Evolutionary conservation across 1,284 basidiomycete genomes (phyloP).

Genomic region (Sphagnurus paluster): DNA sequence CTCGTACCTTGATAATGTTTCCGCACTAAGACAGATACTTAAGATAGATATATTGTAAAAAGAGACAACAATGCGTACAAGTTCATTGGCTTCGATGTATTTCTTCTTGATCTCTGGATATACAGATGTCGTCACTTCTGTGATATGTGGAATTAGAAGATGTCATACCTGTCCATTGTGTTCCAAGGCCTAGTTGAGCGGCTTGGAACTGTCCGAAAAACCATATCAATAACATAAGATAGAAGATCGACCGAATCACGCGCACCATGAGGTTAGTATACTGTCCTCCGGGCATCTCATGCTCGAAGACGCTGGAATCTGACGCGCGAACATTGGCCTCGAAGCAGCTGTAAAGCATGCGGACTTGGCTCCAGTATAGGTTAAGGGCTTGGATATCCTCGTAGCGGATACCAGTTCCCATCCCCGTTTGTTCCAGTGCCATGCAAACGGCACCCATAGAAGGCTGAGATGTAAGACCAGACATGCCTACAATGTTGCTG

Average conservation of each 20-base stretch:
- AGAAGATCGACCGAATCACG: constrained; percentile 10
- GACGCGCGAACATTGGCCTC: constrained; percentile 98
- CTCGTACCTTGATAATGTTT: constrained; percentile 86
- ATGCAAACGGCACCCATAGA: constrained; percentile 97
- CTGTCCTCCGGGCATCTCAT: constrained; percentile 99
- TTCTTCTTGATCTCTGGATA: constrained; percentile 92
- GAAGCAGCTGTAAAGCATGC: constrained; percentile 94
- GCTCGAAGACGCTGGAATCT: constrained; percentile 96
- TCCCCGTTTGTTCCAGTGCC: constrained; percentile 92
- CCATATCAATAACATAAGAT: constrained; percentile 14
- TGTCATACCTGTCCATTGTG: constrained; percentile 84
- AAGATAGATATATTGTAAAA: constrained; percentile 8
- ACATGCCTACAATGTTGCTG: constrained; percentile 71
- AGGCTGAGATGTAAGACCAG: constrained; percentile 96
- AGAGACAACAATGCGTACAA: constrained; percentile 52
- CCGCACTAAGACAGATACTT: constrained; percentile 67
- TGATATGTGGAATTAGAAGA: constrained; percentile 9
- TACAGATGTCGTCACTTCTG: constrained; percentile 16
- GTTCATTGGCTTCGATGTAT: constrained; percentile 95
- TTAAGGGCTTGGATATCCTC: constrained; percentile 98
- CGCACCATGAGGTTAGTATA: constrained; percentile 92
- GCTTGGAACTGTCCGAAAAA: constrained; percentile 85
- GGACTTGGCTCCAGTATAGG: constrained; percentile 98
- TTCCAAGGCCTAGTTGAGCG: constrained; percentile 93
- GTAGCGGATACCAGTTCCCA: constrained; percentile 97